A percentile compares a stretch with the other conserved stretches of the same genome.
Evolutionary conservation across 768 basidiomycete genomes (phyloP).

Genomic region (Psilocybe subaeruginosa): DNA sequence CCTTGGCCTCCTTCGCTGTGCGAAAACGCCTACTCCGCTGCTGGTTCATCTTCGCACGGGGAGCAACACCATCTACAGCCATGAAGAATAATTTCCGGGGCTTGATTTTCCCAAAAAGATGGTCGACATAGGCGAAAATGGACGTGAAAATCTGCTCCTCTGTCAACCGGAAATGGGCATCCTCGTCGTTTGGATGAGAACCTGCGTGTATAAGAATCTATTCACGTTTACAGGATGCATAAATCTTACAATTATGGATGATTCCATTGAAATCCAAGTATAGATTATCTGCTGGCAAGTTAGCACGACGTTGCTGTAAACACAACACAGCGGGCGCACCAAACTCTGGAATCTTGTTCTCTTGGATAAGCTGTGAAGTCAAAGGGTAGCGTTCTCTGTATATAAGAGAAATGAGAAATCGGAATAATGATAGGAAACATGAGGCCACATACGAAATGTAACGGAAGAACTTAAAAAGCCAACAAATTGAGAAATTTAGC

Average conservation of each 20-base stretch:
- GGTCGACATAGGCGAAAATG: constrained; percentile 96
- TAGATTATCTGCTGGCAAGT: constrained; percentile 65
- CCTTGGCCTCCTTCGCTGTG: constrained; percentile 90
- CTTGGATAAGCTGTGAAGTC: constrained; percentile 96
- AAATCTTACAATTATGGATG: constrained; percentile 76
- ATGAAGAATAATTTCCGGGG: constrained; percentile 98
- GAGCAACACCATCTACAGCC: constrained; percentile 98
- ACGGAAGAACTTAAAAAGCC: constrained; percentile 79
- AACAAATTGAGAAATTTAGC: constrained; percentile 1
- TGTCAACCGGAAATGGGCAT: constrained; percentile 92
- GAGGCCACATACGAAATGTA: constrained; percentile 79
- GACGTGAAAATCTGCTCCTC: constrained; percentile 98
- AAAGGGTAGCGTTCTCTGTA: constrained; percentile 94
- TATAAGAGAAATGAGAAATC: neutral
- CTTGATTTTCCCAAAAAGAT: constrained; percentile 95
- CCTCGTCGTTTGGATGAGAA: constrained; percentile 96
- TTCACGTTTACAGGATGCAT: neutral
- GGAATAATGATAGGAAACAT: neutral
- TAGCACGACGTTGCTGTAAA: constrained; percentile 1
- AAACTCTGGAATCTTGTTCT: constrained; percentile 99
- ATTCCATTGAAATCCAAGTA: constrained; percentile 96
- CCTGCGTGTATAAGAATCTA: constrained; percentile 36
- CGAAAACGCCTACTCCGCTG: constrained; percentile 93
- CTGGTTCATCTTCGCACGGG: constrained; percentile 99
- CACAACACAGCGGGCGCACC: constrained; percentile 48